Base-by-base conservation (phyloP, 2,329 filamentous ascomycete genomes). In the Emmonsia crescens region DNA sequence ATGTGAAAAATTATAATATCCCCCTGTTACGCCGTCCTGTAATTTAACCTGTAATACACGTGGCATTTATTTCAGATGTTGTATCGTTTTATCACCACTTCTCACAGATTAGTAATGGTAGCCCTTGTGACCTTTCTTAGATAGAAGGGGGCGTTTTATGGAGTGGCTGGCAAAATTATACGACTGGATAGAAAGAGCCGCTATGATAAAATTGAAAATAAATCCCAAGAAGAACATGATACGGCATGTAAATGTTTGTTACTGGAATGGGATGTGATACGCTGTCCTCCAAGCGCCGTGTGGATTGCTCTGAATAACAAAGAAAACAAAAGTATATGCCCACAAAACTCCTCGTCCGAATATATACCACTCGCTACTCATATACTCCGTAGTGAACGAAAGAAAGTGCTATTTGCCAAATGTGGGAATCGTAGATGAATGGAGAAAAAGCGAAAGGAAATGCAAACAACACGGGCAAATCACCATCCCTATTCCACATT, bases 401-500 rank as follows among this genome's bases (percentile, higher is more conserved):
- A n/a, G n/a, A n/a, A n/a, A n/a, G n/a, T n/a, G n/a, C 36, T 49
- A 1, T 5, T 19, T 21, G 24, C 46, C 19, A 49, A 49, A 21
- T n/a, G n/a, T n/a, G 46, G 46, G 46, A 49, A 49, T 49, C 46
- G n/a, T 19, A 49, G 55, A 46, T 60, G 14, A 56, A 55, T 59
- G 21, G 3, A 14, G 14, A 4, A 49, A 49, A n/a, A 16, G 44
- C 10, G 21, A 16, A 3, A 16, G 3, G 21, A 57, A n/a, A 24
- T n/a, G 21, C 29, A 3, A 57, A n/a, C 19, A 2, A 36, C n/a
- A 21, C 12, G 9, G 10, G 19, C 31, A n/a, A 4, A 29, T 55
- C n/a, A 12, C 42, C 42, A 8, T 55, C 31, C 51, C 21, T 14
- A 21, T 10, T 27, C 38, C 38, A 12, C 38, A 5, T 66, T 68